Evolutionary conservation across 345 rosid genomes (phyloP), one percentile per base, ranked within the genome.

Genomic region (Boechera stricta): DNA sequence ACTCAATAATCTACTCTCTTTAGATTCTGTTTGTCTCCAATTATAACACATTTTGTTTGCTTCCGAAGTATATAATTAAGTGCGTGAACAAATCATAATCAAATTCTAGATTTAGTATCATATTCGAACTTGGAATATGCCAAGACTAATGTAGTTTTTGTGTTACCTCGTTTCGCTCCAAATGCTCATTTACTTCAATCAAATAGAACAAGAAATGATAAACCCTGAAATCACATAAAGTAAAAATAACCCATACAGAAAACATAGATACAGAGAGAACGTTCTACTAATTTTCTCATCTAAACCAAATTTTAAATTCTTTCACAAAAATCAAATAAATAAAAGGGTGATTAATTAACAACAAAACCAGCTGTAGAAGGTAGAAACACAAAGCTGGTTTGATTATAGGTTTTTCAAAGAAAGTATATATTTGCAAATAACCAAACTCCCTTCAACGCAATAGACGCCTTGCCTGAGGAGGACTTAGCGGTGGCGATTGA

Each of bases 401-500:
- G 21, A 9, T 21, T 9, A n/a, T 24, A 59, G 28, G 41, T 35
- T 72, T 31, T 48, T 2, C 41, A 39, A 58, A 65, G 33, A 72
- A 65, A 29, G 18, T 45, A 72, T 65, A 72, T 78, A 78, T 78
- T 49, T 78, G 73, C 77, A 72, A 10, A 73, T 63, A 15, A 57
- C 16, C 24, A 72, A 72, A 65, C 57, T 67, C 69, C 5, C 58
- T 58, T 79, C 68, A 79, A 79, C 78, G 78, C 64, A 79, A 63
- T 59, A 79, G 59, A 47, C 82, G 82, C 51, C 72, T 67, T 42
- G 79, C 82, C 61, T 31, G 79, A 68, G 53, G 53, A 61, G 79
- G 75, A 51, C 38, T 59, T 7, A 72, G 79, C 57, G 74, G 76
- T 68, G 82, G 42, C 29, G 7, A 35, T 5, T 35, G 38, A 5